These are phyloP conservation scores for Boeremia exigua DNA, from an alignment of 2,329 filamentous ascomycete species.

Conservation along the genomic window DNA sequence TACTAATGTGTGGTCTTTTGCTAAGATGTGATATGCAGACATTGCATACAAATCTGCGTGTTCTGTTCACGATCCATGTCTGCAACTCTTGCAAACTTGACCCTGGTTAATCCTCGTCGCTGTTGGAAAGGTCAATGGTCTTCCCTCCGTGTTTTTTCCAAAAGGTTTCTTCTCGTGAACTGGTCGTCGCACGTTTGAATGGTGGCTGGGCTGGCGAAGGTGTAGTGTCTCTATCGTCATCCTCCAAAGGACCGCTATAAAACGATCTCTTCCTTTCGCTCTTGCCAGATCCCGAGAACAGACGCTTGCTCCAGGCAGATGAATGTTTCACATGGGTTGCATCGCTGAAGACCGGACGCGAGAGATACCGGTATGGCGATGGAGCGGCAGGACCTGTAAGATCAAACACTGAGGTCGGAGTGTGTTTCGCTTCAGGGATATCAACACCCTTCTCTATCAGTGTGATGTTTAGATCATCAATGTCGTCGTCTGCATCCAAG, in stretches of 20 bases:
- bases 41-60: neutral
- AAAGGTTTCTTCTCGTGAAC: neutral
- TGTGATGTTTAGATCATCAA: conserved; percentile 20
- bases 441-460: conserved; percentile 11
- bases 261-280: neutral
- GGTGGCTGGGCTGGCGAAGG: neutral
- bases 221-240: neutral
- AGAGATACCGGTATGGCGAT: neutral
- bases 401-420: neutral
- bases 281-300: too few relatives aligned
- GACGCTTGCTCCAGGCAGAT: neutral
- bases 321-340: neutral
- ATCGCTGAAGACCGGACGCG: neutral
- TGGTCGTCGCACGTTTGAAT: neutral
- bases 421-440: conserved; percentile 3
- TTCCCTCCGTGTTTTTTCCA: neutral
- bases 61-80: neutral
- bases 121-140: neutral
- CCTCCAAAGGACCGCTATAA: too few relatives aligned
- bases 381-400: neutral
- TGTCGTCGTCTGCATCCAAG: conserved; percentile 32
- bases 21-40: too few relatives aligned
- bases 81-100: neutral
- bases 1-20: too few relatives aligned
- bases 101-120: neutral